Conservation (phyloP, 805 yeast genomes). For the Schwanniomyces occidentalis region DNA sequence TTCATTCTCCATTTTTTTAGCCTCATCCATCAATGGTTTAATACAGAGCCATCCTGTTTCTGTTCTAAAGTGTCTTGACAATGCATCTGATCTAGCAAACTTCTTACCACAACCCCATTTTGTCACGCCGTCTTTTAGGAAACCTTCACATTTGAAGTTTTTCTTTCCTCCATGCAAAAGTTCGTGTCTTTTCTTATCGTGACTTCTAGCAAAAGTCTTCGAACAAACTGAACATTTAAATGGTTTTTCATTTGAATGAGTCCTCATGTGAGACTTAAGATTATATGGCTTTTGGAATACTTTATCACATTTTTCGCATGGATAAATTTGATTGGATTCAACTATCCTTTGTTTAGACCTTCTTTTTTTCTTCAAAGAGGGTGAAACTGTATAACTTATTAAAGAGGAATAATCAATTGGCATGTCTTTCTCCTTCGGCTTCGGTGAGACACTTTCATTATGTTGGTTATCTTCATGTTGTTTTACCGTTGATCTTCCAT, state of each 20-base stretch:
- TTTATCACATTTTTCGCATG: conserved; percentile 46
- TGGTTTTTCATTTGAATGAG: conserved; percentile 68
- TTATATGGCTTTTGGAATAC: conserved; percentile 51
- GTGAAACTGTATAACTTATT: conserved; percentile 35
- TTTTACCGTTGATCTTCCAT: too few relatives aligned
- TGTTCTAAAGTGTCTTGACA: conserved; percentile 72
- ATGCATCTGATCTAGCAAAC: conserved; percentile 77
- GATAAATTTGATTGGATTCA: conserved; percentile 19
- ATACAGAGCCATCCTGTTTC: conserved; percentile 75
- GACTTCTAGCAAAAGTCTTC: conserved; percentile 73
- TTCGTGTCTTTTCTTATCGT: conserved; percentile 77
- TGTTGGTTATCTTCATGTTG: too few relatives aligned
- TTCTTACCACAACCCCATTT: conserved; percentile 75
- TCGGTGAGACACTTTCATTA: too few relatives aligned
- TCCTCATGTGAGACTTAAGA: conserved; percentile 49
- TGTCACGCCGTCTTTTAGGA: conserved; percentile 54
- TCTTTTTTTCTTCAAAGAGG: conserved; percentile 28
- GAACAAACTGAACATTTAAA: conserved; percentile 63
- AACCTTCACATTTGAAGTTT: conserved; percentile 67
- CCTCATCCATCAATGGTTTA: conserved; percentile 63
- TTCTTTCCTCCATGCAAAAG: conserved; percentile 71
- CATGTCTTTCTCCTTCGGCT: too few relatives aligned
- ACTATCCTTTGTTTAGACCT: conserved; percentile 15
- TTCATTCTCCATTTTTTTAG: conserved; percentile 29
- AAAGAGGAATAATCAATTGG: conserved; percentile 35